Conservation (phyloP, 805 yeast genomes). For the Vanderwaltozyma yarrowii region DNA sequence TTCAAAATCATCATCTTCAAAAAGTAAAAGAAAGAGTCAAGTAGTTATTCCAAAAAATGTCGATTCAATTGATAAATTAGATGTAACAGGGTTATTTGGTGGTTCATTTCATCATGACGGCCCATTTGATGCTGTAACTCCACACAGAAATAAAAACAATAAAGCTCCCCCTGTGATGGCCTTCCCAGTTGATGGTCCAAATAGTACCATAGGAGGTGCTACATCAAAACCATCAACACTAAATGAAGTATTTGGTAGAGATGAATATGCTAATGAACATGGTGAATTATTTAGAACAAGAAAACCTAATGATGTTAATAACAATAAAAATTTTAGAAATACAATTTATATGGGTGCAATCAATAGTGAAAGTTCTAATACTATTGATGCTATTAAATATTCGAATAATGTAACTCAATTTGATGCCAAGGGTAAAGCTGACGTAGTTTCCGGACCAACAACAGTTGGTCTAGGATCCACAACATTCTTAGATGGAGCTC, state of each 20-base stretch:
- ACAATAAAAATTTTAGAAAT: not conserved
- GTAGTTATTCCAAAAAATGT: constrained; percentile 51
- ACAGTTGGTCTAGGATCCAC: constrained; percentile 87
- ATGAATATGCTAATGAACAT: constrained; percentile 37
- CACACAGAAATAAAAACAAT: constrained; percentile 81
- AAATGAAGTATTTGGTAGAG: constrained; percentile 70
- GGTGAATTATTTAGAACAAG: constrained; percentile 32
- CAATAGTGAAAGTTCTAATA: constrained; percentile 7
- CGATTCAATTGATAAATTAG: constrained; percentile 91
- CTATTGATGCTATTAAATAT: constrained; percentile 40
- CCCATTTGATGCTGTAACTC: constrained; percentile 97
- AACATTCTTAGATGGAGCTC: constrained; percentile 93
- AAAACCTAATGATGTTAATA: constrained; percentile 2
- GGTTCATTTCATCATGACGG: constrained; percentile 98
- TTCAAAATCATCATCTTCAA: constrained; percentile 28
- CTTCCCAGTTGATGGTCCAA: constrained; percentile 93
- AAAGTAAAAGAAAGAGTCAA: constrained; percentile 41
- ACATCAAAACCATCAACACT: constrained; percentile 48
- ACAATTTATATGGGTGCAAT: constrained; percentile 1
- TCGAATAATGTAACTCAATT: constrained; percentile 43
- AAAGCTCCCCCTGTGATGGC: constrained; percentile 89
- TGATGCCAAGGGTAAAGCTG: constrained; percentile 58
- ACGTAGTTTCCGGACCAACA: constrained; percentile 73
- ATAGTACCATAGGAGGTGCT: constrained; percentile 30
- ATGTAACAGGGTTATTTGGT: constrained; percentile 92